phyloP scores from a whole-genome alignment of 192 early-diverging fungal species.

The Coemansia interrupta region DNA sequence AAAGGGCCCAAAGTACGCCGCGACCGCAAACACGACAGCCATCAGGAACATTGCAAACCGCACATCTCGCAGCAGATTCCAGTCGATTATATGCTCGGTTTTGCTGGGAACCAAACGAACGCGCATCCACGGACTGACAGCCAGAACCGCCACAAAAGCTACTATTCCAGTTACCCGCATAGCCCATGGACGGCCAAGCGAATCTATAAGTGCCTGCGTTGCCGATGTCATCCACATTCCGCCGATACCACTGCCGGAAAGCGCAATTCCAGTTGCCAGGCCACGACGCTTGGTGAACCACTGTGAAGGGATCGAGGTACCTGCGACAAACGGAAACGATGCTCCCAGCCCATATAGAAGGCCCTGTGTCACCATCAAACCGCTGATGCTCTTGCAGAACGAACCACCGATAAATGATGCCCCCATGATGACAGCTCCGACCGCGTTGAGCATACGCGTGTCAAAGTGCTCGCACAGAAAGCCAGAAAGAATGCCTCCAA shows the following conservation, averaged over 20 bases:
- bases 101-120: conserved; percentile 38
- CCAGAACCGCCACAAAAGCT: conserved; percentile 34
- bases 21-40: conserved; percentile 36
- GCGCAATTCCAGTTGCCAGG: conserved; percentile 55
- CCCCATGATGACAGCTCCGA: conserved; percentile 47
- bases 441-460: conserved; percentile 38
- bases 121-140: conserved; percentile 49
- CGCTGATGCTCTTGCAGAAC: conserved; percentile 36
- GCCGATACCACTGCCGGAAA: conserved; percentile 54
- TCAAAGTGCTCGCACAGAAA: conserved; percentile 53
- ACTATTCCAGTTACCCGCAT: conserved; percentile 55
- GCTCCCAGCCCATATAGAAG: conserved; percentile 52
- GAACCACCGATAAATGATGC: conserved; percentile 40
- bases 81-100: conserved; percentile 43
- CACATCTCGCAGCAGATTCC: conserved; percentile 30
- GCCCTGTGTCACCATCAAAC: conserved; percentile 53
- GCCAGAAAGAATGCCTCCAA: conserved; percentile 42
- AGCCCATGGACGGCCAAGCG: conserved; percentile 54
- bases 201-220: conserved; percentile 41
- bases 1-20: conserved; percentile 53
- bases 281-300: conserved; percentile 54
- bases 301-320: conserved; percentile 46
- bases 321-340: conserved; percentile 52
- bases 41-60: conserved; percentile 43
- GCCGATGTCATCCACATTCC: conserved; percentile 57